These are phyloP conservation scores for Trametes elegans DNA, from an alignment of 768 basidiomycete species.

Conservation along the genomic window DNA sequence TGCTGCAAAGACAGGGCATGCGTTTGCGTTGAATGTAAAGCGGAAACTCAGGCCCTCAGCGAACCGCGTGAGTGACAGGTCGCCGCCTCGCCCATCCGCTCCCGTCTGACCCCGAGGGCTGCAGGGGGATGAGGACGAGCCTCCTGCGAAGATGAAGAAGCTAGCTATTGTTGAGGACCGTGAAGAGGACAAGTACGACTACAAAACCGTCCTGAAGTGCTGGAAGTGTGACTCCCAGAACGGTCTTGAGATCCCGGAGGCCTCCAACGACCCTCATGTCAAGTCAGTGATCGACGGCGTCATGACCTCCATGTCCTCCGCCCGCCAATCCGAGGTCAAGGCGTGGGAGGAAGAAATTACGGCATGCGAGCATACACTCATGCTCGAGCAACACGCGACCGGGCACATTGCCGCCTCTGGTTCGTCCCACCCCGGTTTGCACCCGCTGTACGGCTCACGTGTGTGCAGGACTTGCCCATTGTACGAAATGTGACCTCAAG, in stretches of 20 bases:
- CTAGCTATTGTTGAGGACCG: constrained; percentile 84
- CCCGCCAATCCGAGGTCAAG: constrained; percentile 91
- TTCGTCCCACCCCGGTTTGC: constrained; percentile 26
- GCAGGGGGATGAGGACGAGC: constrained; percentile 74
- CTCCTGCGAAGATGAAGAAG: constrained; percentile 86
- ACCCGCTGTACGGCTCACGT: neutral
- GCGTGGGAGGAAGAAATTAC: constrained; percentile 96
- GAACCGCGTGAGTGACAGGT: constrained; percentile 60
- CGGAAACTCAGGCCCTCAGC: constrained; percentile 63
- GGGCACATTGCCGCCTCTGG: constrained; percentile 54
- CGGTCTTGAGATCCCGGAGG: constrained; percentile 46
- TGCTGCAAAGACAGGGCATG: constrained; percentile 67
- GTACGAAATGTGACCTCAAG: constrained; percentile 78
- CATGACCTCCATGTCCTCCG: constrained; percentile 82
- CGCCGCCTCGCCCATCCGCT: too few species aligned
- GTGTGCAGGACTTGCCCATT: constrained; percentile 70
- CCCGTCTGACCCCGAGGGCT: neutral
- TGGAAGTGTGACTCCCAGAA: constrained; percentile 64
- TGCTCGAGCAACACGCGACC: constrained; percentile 47
- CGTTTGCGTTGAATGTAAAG: constrained; percentile 77
- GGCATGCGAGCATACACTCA: constrained; percentile 78
- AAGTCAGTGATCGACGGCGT: constrained; percentile 60
- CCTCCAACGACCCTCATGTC: constrained; percentile 41
- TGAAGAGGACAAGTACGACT: constrained; percentile 87
- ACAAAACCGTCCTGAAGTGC: constrained; percentile 62